These are phyloP conservation scores for Boletus rubroflammeus DNA, from an alignment of 768 basidiomycete genomes.

Conservation along the genomic window DNA sequence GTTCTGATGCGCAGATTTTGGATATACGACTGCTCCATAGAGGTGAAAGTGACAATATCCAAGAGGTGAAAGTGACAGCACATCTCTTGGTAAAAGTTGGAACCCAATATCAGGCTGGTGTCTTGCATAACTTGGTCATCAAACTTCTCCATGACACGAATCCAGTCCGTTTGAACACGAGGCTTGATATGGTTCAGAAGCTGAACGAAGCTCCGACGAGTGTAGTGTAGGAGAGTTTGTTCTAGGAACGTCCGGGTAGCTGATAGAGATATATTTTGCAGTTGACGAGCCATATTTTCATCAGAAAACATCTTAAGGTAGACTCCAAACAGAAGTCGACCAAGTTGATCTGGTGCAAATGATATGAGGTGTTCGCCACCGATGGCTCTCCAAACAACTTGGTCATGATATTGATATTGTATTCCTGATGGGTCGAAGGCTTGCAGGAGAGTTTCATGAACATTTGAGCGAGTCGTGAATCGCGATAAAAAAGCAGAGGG, in stretches of 20 bases:
- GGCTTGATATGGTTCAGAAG: constrained; percentile 42
- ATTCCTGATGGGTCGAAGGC: not conserved
- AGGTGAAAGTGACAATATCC: constrained; percentile 34
- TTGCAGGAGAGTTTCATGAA: constrained; percentile 18
- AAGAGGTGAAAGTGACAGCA: constrained; percentile 41
- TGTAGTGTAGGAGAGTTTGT: constrained; percentile 40
- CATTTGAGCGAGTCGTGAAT: constrained; percentile 30
- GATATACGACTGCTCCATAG: constrained; percentile 15
- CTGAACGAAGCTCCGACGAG: constrained; percentile 44
- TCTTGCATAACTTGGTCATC: constrained; percentile 13
- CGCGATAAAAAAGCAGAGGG: constrained; percentile 25
- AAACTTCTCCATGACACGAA: constrained; percentile 35
- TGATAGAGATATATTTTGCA: constrained; percentile 7
- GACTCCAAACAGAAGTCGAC: constrained; percentile 22
- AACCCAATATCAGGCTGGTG: constrained; percentile 20
- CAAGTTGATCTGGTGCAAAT: constrained; percentile 25
- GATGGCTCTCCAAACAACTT: constrained; percentile 26
- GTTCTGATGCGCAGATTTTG: constrained; percentile 5
- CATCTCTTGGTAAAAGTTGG: constrained; percentile 45
- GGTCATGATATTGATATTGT: constrained; percentile 24
- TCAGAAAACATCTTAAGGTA: constrained; percentile 32
- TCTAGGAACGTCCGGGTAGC: not conserved
- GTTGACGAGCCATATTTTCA: constrained; percentile 18
- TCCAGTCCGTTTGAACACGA: constrained; percentile 41
- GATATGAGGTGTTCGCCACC: constrained; percentile 6